Conservation (phyloP, 495 filamentous ascomycete species). For the Podospora bellae-mahoneyi region DNA sequence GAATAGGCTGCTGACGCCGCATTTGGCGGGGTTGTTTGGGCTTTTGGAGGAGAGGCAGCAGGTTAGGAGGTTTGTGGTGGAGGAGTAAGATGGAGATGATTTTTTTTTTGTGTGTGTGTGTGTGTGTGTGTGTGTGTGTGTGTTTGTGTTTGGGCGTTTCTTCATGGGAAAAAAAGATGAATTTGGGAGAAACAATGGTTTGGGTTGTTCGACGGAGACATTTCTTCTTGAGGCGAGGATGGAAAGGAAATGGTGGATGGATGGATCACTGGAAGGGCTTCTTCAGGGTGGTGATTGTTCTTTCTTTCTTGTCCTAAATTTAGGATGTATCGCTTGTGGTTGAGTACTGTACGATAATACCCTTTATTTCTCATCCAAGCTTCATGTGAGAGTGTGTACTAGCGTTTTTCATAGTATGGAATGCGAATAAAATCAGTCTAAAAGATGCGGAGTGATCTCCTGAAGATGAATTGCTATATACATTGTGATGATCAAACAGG, state of each 20-base stretch:
- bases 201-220: too few species aligned
- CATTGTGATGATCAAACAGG: too few species aligned
- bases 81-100: not conserved
- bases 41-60: slow-evolving; percentile 20
- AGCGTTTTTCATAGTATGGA: not conserved
- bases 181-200: too few species aligned
- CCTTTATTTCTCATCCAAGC: slow-evolving; percentile 7
- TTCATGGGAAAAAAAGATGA: too few species aligned
- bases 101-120: too few species aligned
- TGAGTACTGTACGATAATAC: slow-evolving; percentile 19
- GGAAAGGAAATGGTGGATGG: not conserved
- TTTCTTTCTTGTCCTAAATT: not conserved
- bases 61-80: not conserved
- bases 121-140: too few species aligned
- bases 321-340: not conserved
- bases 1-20: slow-evolving; percentile 46
- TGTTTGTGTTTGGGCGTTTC: too few species aligned
- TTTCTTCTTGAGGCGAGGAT: not conserved
- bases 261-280: not conserved
- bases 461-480: too few species aligned
- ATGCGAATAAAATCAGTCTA: not conserved
- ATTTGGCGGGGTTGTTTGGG: slow-evolving; percentile 30
- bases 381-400: not conserved
- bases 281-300: not conserved
- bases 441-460: too few species aligned